Conservation (phyloP, 169 alveolate genomes). For the Plasmodium gonderi region DNA sequence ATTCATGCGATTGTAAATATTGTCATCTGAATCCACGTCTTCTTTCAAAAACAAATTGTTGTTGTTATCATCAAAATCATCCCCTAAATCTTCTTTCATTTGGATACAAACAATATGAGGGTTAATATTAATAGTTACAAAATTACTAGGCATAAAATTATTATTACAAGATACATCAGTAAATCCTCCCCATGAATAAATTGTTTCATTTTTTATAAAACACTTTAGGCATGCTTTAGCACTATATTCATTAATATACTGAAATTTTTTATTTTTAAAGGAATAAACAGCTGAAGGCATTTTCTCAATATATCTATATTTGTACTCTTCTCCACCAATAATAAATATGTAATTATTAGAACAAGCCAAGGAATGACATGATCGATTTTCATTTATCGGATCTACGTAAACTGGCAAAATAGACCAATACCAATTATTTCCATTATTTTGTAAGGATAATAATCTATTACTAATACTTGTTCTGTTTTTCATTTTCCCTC, state of each 20-base stretch:
- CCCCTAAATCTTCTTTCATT: slow-evolving; percentile 34
- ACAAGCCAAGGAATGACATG: slow-evolving; percentile 54
- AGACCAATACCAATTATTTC: slow-evolving; percentile 46
- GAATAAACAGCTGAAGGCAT: slow-evolving; percentile 75
- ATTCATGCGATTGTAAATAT: slow-evolving; percentile 45
- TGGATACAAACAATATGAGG: slow-evolving; percentile 36
- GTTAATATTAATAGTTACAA: slow-evolving; percentile 26
- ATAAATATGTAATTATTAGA: slow-evolving; percentile 46
- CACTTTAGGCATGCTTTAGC: slow-evolving; percentile 64
- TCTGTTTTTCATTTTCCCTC: slow-evolving; percentile 65
- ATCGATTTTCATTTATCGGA: slow-evolving; percentile 42
- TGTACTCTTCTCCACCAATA: slow-evolving; percentile 74
- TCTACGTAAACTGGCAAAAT: slow-evolving; percentile 57
- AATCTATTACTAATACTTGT: slow-evolving; percentile 17
- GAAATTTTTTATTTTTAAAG: slow-evolving; percentile 57
- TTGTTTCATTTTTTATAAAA: slow-evolving; percentile 36
- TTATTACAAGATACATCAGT: slow-evolving; percentile 27
- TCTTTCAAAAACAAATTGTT: slow-evolving; percentile 16
- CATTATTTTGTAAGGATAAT: slow-evolving; percentile 15
- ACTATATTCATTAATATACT: slow-evolving; percentile 54
- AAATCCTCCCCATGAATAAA: slow-evolving; percentile 77
- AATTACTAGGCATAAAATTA: slow-evolving; percentile 41
- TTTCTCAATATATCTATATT: slow-evolving; percentile 64
- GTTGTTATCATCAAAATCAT: slow-evolving; percentile 60
- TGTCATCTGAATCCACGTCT: slow-evolving; percentile 24